Conservation (phyloP, 306 rosid genomes). For the barrel medic (Medicago truncatula) region MtrunA17r5.0-ANR NC_053042.1:44186501-44187000, state of each 20-base stretch:
- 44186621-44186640: too few relatives aligned
- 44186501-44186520: neutral
- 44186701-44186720: neutral
- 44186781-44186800: neutral
- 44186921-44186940: conserved; percentile 98
- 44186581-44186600: too few relatives aligned
- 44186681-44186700: neutral
- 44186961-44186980: conserved; percentile 75
- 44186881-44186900: conserved; percentile 48
- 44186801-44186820: neutral
- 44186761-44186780: conserved; percentile 7
- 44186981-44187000: conserved; percentile 22
- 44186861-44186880: conserved; percentile 25
- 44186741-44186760: conserved; percentile 22
- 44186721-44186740: neutral
- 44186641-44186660: too few relatives aligned
- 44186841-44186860: neutral
- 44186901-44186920: conserved; percentile 93
- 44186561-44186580: neutral
- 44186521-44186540: neutral
- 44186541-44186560: neutral
- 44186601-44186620: too few relatives aligned
- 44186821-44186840: conserved; percentile 19
- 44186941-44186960: conserved; percentile 99
- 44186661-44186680: too few relatives aligned